These are phyloP conservation scores for Mycena indigotica DNA, from an alignment of 768 basidiomycete genomes.

Conservation along the genomic window DNA sequence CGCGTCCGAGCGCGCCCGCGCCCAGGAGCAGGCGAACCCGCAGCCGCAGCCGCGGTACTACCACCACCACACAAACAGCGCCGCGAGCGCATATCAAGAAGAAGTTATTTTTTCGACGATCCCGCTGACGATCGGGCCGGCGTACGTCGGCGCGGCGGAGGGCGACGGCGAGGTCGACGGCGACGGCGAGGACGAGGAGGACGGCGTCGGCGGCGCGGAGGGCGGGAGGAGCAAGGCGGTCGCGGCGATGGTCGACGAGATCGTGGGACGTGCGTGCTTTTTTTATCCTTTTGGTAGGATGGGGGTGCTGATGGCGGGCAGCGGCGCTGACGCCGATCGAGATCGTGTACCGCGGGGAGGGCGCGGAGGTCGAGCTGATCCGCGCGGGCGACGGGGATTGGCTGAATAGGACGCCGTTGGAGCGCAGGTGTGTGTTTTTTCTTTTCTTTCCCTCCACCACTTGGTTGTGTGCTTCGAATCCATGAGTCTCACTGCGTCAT, in stretches of 20 bases:
- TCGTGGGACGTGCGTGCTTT: conserved; percentile 12
- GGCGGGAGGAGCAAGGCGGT: not conserved
- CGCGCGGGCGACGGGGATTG: conserved; percentile 22
- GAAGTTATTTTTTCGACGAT: conserved; percentile 18
- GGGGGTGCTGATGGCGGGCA: conserved; percentile 1
- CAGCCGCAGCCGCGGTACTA: not conserved
- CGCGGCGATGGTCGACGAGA: conserved; percentile 21
- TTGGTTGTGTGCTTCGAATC: not conserved
- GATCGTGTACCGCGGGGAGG: conserved; percentile 16
- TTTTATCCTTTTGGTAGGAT: not conserved
- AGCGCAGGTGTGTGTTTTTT: conserved; percentile 3
- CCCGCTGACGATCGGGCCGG: conserved; percentile 22
- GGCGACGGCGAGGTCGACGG: conserved; percentile 9
- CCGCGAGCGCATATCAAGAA: not conserved
- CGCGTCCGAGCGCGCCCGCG: not conserved
- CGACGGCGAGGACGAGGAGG: not conserved
- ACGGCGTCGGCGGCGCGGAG: not conserved
- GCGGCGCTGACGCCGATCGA: conserved; percentile 10
- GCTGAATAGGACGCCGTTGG: conserved; percentile 17
- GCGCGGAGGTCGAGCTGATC: conserved; percentile 15
- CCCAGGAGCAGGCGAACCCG: not conserved
- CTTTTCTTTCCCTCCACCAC: not conserved
- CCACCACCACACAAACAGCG: not conserved
- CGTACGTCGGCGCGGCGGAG: conserved; percentile 10
- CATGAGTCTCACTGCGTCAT: not conserved